A percentile compares a stretch with the other conserved stretches of the same genome.
phyloP scores from a whole-genome alignment of 169 alveolate genomes.

The Plasmodium adleri region DNA sequence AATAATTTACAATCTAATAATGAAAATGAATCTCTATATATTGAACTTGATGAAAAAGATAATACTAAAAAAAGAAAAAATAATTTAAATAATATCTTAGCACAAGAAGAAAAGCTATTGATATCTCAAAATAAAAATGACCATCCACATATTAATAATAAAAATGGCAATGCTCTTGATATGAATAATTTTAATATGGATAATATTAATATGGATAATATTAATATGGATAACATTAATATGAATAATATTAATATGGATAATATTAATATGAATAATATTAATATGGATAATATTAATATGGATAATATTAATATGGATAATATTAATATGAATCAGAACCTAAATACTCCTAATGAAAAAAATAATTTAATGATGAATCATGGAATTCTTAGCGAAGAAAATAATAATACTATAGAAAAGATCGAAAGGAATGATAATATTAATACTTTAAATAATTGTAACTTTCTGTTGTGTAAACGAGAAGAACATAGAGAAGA shows the following conservation, averaged over 20 bases:
- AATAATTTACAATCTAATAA: background rate
- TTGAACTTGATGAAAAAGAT: too few relatives aligned
- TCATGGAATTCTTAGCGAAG: background rate
- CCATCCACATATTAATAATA: background rate
- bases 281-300: background rate
- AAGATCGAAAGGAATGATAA: background rate
- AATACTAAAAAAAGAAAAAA: slow-evolving; percentile 1
- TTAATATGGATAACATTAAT: background rate
- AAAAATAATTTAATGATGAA: too few relatives aligned
- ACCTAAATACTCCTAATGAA: background rate
- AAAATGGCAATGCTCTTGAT: background rate
- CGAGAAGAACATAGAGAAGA: background rate
- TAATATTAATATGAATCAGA: background rate
- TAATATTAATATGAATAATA: background rate
- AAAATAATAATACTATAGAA: background rate
- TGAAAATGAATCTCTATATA: background rate
- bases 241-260: background rate
- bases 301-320: too few relatives aligned
- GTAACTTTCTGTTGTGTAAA: too few relatives aligned
- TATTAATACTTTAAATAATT: slow-evolving; percentile 1
- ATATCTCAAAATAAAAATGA: background rate
- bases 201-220: background rate
- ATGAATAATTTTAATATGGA: background rate
- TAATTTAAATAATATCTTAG: background rate
- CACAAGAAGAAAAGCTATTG: background rate